Evolutionary conservation across 2,329 filamentous ascomycete genomes (phyloP).

Genomic region (Hawksworthiomyces lignivorus): DNA sequence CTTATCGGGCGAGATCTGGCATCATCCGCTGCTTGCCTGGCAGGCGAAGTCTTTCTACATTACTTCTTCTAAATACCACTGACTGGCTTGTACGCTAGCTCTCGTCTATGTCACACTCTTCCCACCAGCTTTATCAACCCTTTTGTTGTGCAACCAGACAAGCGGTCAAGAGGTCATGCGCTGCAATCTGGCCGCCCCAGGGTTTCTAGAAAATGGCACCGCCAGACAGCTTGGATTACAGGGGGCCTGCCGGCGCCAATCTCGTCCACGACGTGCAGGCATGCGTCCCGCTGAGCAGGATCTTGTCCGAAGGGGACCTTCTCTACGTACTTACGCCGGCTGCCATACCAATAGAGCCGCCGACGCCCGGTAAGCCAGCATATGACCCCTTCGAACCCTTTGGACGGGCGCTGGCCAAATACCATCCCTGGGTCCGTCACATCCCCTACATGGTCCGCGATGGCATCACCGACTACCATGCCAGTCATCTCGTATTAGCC

Average conservation of each 20-base stretch:
- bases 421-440: conserved; percentile 58
- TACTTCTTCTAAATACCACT: too few relatives aligned
- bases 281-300: conserved; percentile 39
- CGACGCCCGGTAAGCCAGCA: conserved; percentile 28
- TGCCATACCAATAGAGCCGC: conserved; percentile 36
- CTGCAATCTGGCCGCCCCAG: conserved; percentile 3
- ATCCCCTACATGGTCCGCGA: conserved; percentile 59
- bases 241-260: conserved; percentile 14
- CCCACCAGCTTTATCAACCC: too few relatives aligned
- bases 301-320: conserved; percentile 40
- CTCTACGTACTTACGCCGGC: conserved; percentile 56
- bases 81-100: too few relatives aligned
- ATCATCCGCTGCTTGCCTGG: too few relatives aligned
- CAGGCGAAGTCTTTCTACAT: too few relatives aligned
- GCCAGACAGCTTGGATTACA: conserved; percentile 16
- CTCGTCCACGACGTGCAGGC: conserved; percentile 35
- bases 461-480: conserved; percentile 58
- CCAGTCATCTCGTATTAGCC: conserved; percentile 53
- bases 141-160: not conserved
- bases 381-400: conserved; percentile 65
- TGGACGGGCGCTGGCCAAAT: conserved; percentile 52
- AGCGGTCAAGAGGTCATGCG: conserved; percentile 6
- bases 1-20: too few relatives aligned
- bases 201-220: conserved; percentile 12
- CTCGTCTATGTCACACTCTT: too few relatives aligned